Evolutionary conservation across 2,329 filamentous ascomycete genomes (phyloP).

Genomic region (Fusarium chlamydosporum): DNA sequence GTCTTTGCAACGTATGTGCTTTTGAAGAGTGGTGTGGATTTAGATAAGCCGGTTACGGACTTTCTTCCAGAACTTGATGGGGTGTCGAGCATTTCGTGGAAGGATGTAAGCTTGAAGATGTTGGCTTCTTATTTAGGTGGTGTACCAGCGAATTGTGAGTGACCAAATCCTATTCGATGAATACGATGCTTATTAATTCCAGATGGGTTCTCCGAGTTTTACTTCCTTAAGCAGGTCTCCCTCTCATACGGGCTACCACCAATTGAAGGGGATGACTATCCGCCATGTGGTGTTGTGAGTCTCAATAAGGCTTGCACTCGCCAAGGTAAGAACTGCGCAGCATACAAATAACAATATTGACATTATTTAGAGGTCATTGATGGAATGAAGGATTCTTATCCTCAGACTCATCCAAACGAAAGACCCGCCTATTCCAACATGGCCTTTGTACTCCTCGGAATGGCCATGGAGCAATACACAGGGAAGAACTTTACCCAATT

Average conservation of each 20-base stretch:
- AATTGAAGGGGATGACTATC: slow-evolving; percentile 55
- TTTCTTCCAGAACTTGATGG: slow-evolving; percentile 54
- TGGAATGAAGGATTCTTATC: slow-evolving; percentile 52
- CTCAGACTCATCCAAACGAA: slow-evolving; percentile 51
- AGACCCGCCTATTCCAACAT: slow-evolving; percentile 60
- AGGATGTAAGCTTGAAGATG: slow-evolving; percentile 56
- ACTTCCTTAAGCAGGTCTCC: slow-evolving; percentile 55
- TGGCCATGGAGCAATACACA: slow-evolving; percentile 53
- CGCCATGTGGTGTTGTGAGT: slow-evolving; percentile 55
- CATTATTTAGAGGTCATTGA: slow-evolving; percentile 51
- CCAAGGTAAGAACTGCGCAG: slow-evolving; percentile 47
- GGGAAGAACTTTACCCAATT: slow-evolving; percentile 51
- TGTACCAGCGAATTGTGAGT: slow-evolving; percentile 56
- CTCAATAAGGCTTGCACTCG: slow-evolving; percentile 55
- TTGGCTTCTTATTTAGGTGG: slow-evolving; percentile 57
- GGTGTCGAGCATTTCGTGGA: slow-evolving; percentile 53
- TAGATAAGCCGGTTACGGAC: slow-evolving; percentile 54
- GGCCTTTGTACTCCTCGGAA: slow-evolving; percentile 56
- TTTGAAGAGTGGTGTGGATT: slow-evolving; percentile 54
- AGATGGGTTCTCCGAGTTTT: slow-evolving; percentile 56
- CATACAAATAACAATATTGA: fast-evolving
- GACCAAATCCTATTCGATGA: fast-evolving
- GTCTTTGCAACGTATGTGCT: slow-evolving; percentile 57
- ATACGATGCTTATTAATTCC: background rate
- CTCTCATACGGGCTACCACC: slow-evolving; percentile 56